Percentiles rank a stretch among this genome's conserved stretches.
These are phyloP conservation scores for Trypanosoma lewisi DNA, from an alignment of 208 protist species.

Conservation along the genomic window DNA sequence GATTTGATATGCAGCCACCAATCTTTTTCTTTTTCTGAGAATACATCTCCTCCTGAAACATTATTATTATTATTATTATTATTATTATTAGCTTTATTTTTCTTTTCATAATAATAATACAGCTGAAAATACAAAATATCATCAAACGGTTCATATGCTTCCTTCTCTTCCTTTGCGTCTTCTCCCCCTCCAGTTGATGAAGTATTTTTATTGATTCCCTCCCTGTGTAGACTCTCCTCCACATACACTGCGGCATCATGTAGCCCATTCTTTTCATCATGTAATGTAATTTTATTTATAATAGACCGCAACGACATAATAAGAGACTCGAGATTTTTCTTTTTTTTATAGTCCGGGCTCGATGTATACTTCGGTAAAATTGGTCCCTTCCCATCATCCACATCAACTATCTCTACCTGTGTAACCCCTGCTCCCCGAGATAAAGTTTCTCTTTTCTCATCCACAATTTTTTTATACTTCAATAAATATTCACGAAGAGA, in stretches of 20 bases:
- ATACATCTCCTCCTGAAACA: too few relatives aligned
- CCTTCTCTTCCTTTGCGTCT: constrained; percentile 1
- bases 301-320: neutral
- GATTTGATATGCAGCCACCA: neutral
- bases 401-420: neutral
- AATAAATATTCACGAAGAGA: constrained; percentile 10
- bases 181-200: neutral
- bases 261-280: constrained; percentile 1
- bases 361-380: neutral
- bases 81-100: neutral
- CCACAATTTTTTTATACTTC: neutral
- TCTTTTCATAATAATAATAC: neutral
- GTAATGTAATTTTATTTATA: constrained; percentile 1
- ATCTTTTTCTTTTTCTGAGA: neutral
- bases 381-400: neutral
- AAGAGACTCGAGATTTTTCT: neutral
- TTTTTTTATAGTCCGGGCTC: too few relatives aligned
- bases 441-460: neutral
- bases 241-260: constrained; percentile 5
- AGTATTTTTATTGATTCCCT: too few relatives aligned
- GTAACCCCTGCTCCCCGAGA: neutral
- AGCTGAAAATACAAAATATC: constrained; percentile 27
- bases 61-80: too few relatives aligned
- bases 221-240: neutral
- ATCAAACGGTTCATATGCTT: constrained; percentile 22